These are phyloP conservation scores for Peronospora destructor DNA, from an alignment of 352 stramenopile species.

Conservation along the genomic window DNA sequence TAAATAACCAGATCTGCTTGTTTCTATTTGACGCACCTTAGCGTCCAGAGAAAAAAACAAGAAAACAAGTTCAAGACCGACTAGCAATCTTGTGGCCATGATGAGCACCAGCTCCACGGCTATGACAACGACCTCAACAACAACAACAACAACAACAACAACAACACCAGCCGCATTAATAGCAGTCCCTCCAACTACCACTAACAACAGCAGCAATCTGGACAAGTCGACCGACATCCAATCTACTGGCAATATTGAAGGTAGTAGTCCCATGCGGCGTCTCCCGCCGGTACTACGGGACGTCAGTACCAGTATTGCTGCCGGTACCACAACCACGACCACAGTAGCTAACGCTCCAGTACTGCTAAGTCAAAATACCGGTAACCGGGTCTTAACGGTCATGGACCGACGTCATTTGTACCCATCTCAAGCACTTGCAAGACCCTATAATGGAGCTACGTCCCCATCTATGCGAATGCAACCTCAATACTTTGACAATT, in stretches of 20 bases:
- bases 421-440: conserved; percentile 5
- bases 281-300: conserved; percentile 34
- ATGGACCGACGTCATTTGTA: conserved; percentile 17
- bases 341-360: not conserved
- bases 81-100: not conserved
- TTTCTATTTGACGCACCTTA: not conserved
- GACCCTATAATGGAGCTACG: conserved; percentile 5
- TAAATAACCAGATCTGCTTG: conserved; percentile 4
- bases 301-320: conserved; percentile 2
- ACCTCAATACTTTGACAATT: conserved; percentile 15
- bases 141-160: conserved; percentile 3
- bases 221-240: not conserved
- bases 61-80: no score
- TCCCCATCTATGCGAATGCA: conserved; percentile 23
- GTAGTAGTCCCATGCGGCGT: conserved; percentile 33
- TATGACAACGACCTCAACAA: not conserved
- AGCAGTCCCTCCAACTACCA: not conserved
- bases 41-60: not conserved
- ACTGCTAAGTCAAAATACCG: not conserved
- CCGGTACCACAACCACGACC: not conserved
- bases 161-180: not conserved
- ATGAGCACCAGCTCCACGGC: conserved; percentile 24
- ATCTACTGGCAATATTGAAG: conserved; percentile 2
- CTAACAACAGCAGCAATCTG: conserved; percentile 6
- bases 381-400: conserved; percentile 12